These are phyloP conservation scores for Phylloporus arenicola DNA, from an alignment of 768 basidiomycete species.

Conservation along the genomic window DNA sequence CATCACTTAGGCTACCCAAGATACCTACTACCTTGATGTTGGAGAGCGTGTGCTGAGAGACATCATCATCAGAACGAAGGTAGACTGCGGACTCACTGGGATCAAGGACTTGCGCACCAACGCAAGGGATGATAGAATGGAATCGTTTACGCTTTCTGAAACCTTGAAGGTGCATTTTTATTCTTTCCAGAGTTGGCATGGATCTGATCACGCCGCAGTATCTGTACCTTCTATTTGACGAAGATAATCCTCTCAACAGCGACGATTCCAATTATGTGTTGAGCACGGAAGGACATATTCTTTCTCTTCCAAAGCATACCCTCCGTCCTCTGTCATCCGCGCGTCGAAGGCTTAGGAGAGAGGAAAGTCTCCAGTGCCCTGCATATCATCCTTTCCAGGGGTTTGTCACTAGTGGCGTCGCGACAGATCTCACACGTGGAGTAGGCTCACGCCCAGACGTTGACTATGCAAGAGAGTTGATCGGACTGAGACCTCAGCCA, in stretches of 20 bases:
- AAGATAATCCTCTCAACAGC: constrained; percentile 65
- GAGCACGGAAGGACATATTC: constrained; percentile 92
- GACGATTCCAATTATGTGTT: constrained; percentile 87
- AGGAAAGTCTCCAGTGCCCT: constrained; percentile 71
- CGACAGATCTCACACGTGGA: constrained; percentile 53
- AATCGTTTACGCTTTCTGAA: constrained; percentile 92
- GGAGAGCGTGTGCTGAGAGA: constrained; percentile 82
- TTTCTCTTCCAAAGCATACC: constrained; percentile 55
- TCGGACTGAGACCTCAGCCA: constrained; percentile 46
- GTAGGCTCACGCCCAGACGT: constrained; percentile 69
- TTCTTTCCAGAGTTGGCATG: not conserved
- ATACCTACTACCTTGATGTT: constrained; percentile 88
- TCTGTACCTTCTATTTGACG: constrained; percentile 88
- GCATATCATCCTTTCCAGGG: constrained; percentile 47
- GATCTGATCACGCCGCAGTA: constrained; percentile 48
- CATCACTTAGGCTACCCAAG: constrained; percentile 71
- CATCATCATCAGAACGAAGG: constrained; percentile 65
- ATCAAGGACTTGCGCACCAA: constrained; percentile 76
- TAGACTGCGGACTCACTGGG: constrained; percentile 81
- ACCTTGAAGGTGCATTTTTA: constrained; percentile 68
- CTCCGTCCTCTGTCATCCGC: constrained; percentile 54
- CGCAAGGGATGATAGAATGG: constrained; percentile 89
- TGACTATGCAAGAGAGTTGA: constrained; percentile 76
- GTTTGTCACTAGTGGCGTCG: constrained; percentile 27
- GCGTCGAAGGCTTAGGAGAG: constrained; percentile 55